Evolutionary conservation across 192 early-diverging fungal species (phyloP), one percentile per base, ranked within the genome.

Genomic region (Coemansia sp.): DNA sequence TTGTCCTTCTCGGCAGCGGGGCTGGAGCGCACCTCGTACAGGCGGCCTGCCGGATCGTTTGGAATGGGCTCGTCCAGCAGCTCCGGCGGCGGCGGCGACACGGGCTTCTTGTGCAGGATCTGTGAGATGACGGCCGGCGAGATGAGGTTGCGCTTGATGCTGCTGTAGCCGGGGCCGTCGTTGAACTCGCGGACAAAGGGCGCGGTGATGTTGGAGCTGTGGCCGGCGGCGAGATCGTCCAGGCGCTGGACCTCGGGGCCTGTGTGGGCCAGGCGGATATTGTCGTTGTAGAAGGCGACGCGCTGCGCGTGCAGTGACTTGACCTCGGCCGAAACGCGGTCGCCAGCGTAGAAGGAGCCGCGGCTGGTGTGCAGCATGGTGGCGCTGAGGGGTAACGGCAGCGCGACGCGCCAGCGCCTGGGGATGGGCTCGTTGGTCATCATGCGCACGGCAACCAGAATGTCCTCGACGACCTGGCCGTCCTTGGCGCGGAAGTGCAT

Each of bases 401-500:
- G 62, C 11, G 72, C 77, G 17, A 80, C 45, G 12, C 68, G 53
- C 77, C 77, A 80, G 68, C 77, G 71, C 56, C 60, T 64, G 1
- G 77, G 77, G 32, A 80, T 74, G 17, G 77, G 77, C 24, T 46
- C 65, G 32, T 80, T 80, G 56, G 72, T 74, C 15, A 68, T 31
- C 60, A 67, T 74, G 40, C 77, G 71, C 58, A 80, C 72, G 15
- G 62, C 54, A 0, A 80, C 72, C 29, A 80, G 65, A n/a, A 80
- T 60, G 43, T 71, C 68, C 68, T 74, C 62, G 29, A 73, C 76
- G 31, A 73, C 67, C 64, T 63, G 64, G 9, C 76, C 76, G 46
- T 79, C 76, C 54, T 79, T 79, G 5, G 76, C 63, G 59, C 71
- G 76, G 35, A 73, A 49, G 60, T 79, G 76, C 70, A 73, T 71